Evolutionary conservation across 2,329 filamentous ascomycete genomes (phyloP).

Genomic region (Nigrospora oryzae): DNA sequence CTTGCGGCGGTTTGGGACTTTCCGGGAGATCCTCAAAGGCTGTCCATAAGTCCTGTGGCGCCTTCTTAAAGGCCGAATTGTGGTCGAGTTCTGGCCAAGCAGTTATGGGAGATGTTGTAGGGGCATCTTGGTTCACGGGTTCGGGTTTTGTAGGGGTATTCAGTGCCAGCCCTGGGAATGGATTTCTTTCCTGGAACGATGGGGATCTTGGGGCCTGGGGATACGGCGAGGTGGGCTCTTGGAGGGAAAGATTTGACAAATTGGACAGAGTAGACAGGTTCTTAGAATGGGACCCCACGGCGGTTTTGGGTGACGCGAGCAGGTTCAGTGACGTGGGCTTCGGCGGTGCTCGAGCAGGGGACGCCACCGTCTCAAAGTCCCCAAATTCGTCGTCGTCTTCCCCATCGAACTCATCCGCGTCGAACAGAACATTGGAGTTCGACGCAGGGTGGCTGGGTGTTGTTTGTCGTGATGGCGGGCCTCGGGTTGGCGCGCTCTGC

Average conservation of each 20-base stretch:
- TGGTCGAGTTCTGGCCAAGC: slow-evolving; percentile 34
- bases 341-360: slow-evolving; percentile 11
- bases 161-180: slow-evolving; percentile 39
- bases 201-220: slow-evolving; percentile 41
- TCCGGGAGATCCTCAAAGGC: slow-evolving; percentile 39
- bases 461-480: not conserved
- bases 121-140: slow-evolving; percentile 21
- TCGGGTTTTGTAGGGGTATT: slow-evolving; percentile 29
- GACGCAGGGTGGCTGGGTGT: slow-evolving; percentile 1
- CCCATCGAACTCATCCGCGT: slow-evolving; percentile 47
- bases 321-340: slow-evolving; percentile 33
- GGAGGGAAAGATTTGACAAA: slow-evolving; percentile 23
- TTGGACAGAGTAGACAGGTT: slow-evolving; percentile 17
- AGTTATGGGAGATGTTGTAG: slow-evolving; percentile 29
- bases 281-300: slow-evolving; percentile 13
- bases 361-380: slow-evolving; percentile 45
- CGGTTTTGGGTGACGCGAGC: slow-evolving; percentile 15
- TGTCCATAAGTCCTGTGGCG: slow-evolving; percentile 38
- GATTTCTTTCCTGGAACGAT: slow-evolving; percentile 44
- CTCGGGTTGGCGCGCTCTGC: not conserved
- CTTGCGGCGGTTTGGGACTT: slow-evolving; percentile 7
- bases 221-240: slow-evolving; percentile 24
- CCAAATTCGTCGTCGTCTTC: slow-evolving; percentile 50
- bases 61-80: slow-evolving; percentile 9
- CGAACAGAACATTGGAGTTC: slow-evolving; percentile 52